Conservation (phyloP, 2,329 filamentous ascomycete species). For the Aspergillus sergii region DNA sequence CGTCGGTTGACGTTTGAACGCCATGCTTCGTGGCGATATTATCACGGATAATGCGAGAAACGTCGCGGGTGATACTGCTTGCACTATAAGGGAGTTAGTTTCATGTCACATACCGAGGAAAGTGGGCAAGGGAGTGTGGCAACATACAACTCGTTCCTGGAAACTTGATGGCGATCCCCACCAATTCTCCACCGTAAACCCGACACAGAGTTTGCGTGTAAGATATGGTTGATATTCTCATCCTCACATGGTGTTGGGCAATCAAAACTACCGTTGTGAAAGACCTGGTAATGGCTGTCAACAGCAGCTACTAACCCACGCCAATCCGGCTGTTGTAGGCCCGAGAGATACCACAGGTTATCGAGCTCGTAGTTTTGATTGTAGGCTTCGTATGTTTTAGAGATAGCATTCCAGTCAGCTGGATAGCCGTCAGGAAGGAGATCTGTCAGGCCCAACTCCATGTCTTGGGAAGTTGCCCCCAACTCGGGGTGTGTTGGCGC, state of each 20-base stretch:
- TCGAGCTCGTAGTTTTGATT: constrained; percentile 45
- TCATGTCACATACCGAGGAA: not conserved
- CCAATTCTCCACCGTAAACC: constrained; percentile 42
- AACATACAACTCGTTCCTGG: constrained; percentile 45
- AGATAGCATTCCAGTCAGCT: constrained; percentile 41
- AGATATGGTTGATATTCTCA: constrained; percentile 38
- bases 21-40: constrained; percentile 31
- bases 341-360: constrained; percentile 44
- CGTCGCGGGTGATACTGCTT: constrained; percentile 44
- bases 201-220: constrained; percentile 35
- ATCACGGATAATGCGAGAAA: constrained; percentile 45
- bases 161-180: constrained; percentile 29
- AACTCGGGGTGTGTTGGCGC: constrained; percentile 28
- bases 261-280: constrained; percentile 39
- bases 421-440: constrained; percentile 42
- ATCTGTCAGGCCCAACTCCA: constrained; percentile 38
- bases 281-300: constrained; percentile 46
- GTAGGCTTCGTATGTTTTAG: constrained; percentile 40
- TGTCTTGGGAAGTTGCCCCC: constrained; percentile 21
- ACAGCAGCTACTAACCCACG: constrained; percentile 46
- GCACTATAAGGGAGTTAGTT: constrained; percentile 38
- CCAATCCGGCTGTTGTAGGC: constrained; percentile 45
- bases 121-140: not conserved
- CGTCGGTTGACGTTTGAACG: constrained; percentile 11
- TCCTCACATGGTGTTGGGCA: constrained; percentile 39